Evolutionary conservation across 164 flowering plant species (phyloP), one percentile per base, ranked within the genome.

Genomic region (Aristolochia fimbriata): DNA sequence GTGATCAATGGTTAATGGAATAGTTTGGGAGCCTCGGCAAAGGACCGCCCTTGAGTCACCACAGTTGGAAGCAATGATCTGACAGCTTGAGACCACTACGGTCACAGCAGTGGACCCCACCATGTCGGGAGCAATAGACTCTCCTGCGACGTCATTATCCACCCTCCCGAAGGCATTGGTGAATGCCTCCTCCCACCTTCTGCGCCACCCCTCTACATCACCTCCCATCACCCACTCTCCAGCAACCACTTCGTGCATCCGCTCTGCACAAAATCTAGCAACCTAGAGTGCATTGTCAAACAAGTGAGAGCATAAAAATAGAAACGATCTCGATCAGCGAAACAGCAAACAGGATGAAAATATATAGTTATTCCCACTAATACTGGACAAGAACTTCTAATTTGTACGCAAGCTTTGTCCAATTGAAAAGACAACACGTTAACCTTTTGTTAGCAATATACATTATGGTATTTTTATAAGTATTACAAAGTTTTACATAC

Each of bases 11-110:
- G 87, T 76, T 59, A 86, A 68, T 17, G 79, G 80, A 47, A 86
- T 74, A 14, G 84, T 70, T 64, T 75, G 66, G 50, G 75, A 72
- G 61, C 80, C 79, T 41, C 81, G 80, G 64, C 79, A 82, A 58
- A 86, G 82, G 55, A 86, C 74, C 2, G 85, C 93, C 73, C 93
- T 82, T 17, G 93, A 86, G 67, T 86, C 93, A 15, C 93, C 93
- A 61, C 88, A 83, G 58, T 86, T 86, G 57, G 89, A 80, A 27
- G 76, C 51, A 61, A 86, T 81, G 41, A 86, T 86, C 68, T 86
- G 88, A 61, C 86, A 82, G 25, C 84, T 80, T 22, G 87, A 80
- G n/a, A 86, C 59, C 58, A 80, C 77, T 41, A 71, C 80, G 10
- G 73, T 80, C 24, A 80, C 80, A 19, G 92, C 92, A 57, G 93